A percentile compares a stretch with the other conserved stretches of the same genome.
phyloP scores from a whole-genome alignment of 257 asterid genomes.

The Dorcoceras hygrometricum region DNA sequence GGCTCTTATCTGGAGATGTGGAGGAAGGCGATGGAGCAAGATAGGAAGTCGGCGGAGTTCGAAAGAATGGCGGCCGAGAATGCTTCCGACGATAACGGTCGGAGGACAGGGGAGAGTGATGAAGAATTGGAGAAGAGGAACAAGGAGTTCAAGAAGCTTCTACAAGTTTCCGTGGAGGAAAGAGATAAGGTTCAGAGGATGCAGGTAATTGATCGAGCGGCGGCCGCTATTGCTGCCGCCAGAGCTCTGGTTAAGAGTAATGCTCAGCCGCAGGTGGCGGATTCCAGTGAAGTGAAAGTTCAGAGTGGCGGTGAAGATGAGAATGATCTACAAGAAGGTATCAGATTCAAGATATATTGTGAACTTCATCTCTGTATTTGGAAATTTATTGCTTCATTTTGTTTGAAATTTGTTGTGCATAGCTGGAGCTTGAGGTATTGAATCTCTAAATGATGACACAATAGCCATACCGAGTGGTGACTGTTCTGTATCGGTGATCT shows the following conservation, averaged over 20 bases:
- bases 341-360: background rate
- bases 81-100: constrained; percentile 23
- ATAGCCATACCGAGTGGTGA: background rate
- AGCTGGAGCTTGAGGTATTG: background rate
- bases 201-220: constrained; percentile 97
- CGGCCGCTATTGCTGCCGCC: constrained; percentile 95
- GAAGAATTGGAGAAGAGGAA: constrained; percentile 59
- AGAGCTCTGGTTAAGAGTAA: constrained; percentile 65
- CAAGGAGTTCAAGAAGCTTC: constrained; percentile 67
- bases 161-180: constrained; percentile 62
- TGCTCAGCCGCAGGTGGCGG: constrained; percentile 30
- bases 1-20: constrained; percentile 91
- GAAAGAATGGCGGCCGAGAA: constrained; percentile 50
- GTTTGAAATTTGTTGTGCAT: background rate
- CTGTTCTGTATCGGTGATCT: background rate
- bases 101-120: constrained; percentile 23
- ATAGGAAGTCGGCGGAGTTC: constrained; percentile 55
- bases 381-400: background rate
- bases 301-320: constrained; percentile 22
- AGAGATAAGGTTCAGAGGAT: constrained; percentile 77
- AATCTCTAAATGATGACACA: background rate
- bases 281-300: constrained; percentile 25
- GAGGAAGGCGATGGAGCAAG: constrained; percentile 75
- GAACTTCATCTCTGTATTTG: background rate
- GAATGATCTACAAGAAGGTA: constrained; percentile 45